Percentiles rank a stretch among this genome's conserved stretches.
Conservation (phyloP, 495 filamentous ascomycete genomes). For the Neurospora sublineolata region DNA sequence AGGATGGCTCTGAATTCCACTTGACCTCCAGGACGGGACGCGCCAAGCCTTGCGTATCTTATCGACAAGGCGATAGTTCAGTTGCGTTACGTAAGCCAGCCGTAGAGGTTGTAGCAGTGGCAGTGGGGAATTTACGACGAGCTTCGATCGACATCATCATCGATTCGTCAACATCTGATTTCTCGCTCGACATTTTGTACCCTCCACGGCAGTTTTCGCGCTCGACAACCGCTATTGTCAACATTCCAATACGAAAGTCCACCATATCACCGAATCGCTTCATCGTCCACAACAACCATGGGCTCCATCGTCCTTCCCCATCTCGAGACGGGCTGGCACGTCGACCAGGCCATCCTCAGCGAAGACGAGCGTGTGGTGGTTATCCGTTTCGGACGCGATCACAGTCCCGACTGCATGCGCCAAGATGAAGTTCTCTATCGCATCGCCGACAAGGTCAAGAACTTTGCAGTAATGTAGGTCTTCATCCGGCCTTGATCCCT, state of each 20-base stretch:
- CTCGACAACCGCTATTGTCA: not conserved
- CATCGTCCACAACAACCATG: slow-evolving; percentile 34
- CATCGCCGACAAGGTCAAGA: slow-evolving; percentile 76
- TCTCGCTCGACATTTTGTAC: not conserved
- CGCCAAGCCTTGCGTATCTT: not conserved
- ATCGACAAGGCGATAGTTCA: not conserved
- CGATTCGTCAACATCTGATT: not conserved
- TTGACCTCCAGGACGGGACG: not conserved
- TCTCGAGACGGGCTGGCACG: slow-evolving; percentile 86
- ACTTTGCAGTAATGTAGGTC: slow-evolving; percentile 67
- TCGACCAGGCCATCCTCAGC: slow-evolving; percentile 60
- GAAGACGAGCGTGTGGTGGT: slow-evolving; percentile 96
- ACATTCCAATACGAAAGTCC: not conserved
- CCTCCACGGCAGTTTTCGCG: not conserved
- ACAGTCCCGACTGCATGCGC: slow-evolving; percentile 69
- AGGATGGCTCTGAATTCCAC: too few relatives aligned
- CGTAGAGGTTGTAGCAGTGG: not conserved
- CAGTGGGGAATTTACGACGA: not conserved
- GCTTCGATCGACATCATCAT: not conserved
- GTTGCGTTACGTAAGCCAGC: not conserved
- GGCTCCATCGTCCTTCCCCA: slow-evolving; percentile 91
- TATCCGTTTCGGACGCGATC: slow-evolving; percentile 81
- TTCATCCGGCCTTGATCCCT: not conserved
- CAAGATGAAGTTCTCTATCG: slow-evolving; percentile 92
- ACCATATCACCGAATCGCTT: not conserved